phyloP scores from a whole-genome alignment of 2,329 filamentous ascomycete species.

The Colletotrichum sp. region DNA sequence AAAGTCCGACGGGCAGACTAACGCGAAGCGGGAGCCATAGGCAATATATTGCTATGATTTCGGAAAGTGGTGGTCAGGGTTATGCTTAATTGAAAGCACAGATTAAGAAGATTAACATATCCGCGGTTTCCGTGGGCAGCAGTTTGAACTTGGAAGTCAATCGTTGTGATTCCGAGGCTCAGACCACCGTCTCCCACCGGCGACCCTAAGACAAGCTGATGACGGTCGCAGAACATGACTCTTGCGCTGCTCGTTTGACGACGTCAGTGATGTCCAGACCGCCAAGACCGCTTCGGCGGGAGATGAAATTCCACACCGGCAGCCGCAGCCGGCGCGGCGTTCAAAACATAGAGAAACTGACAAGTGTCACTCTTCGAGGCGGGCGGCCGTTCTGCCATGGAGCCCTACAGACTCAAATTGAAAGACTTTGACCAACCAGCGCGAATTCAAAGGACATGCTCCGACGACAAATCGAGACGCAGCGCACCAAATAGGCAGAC shows the following conservation, averaged over 20 bases:
- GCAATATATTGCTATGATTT: background rate
- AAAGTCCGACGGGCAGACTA: background rate
- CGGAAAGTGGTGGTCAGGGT: background rate
- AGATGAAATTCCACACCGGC: background rate
- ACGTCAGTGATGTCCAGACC: background rate
- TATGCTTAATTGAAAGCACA: constrained; percentile 7
- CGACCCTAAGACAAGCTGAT: background rate
- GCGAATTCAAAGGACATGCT: background rate
- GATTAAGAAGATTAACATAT: background rate
- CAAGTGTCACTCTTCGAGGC: background rate
- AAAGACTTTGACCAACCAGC: background rate
- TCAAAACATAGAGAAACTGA: background rate
- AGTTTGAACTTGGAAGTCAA: background rate
- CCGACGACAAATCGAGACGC: background rate
- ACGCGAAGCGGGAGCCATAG: background rate
- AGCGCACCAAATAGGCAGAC: background rate
- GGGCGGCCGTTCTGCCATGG: background rate
- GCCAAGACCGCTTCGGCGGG: background rate
- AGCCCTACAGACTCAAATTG: background rate
- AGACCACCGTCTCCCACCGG: background rate
- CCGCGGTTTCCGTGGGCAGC: background rate
- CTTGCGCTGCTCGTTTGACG: background rate
- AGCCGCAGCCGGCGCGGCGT: background rate
- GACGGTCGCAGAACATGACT: background rate
- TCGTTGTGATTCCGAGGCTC: background rate